Evolutionary conservation across 2,329 filamentous ascomycete genomes (phyloP).

Genomic region (Bipolaris sorokiniana): DNA sequence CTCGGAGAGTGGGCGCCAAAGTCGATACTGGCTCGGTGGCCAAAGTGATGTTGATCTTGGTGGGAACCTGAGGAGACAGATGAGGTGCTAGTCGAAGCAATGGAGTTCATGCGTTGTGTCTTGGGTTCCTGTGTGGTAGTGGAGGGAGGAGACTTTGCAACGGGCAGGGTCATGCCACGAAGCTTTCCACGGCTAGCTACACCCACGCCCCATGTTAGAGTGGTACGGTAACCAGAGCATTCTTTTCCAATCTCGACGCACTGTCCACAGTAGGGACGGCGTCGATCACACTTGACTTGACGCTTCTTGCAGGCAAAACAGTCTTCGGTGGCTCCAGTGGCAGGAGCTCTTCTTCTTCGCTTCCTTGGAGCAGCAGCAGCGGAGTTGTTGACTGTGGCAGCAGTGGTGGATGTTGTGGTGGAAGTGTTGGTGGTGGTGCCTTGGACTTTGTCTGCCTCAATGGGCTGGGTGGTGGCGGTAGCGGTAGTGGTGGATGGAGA

Average conservation of each 20-base stretch:
- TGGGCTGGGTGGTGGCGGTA: conserved; percentile 40
- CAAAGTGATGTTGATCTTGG: conserved; percentile 36
- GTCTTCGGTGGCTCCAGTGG: conserved; percentile 88
- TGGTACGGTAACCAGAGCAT: conserved; percentile 95
- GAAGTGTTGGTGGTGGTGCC: conserved; percentile 31
- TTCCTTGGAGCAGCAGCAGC: conserved; percentile 56
- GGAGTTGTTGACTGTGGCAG: conserved; percentile 24
- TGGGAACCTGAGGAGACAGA: conserved; percentile 28
- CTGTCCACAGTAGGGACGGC: conserved; percentile 91
- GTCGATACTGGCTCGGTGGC: conserved; percentile 42
- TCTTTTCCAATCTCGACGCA: conserved; percentile 91
- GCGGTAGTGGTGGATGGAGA: conserved; percentile 40
- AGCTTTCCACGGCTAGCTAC: conserved; percentile 96
- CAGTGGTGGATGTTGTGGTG: conserved; percentile 26
- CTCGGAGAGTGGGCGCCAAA: conserved; percentile 43
- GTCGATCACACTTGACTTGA: conserved; percentile 84
- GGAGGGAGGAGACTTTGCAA: conserved; percentile 55
- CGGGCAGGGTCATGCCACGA: conserved; percentile 78
- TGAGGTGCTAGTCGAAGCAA: conserved; percentile 27
- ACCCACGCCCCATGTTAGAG: conserved; percentile 94
- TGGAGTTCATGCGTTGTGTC: conserved; percentile 32
- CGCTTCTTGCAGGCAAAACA: conserved; percentile 92
- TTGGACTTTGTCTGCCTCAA: conserved; percentile 44
- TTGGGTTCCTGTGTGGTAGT: conserved; percentile 39
- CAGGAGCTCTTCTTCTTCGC: conserved; percentile 84